Evolutionary conservation across 768 basidiomycete species (phyloP).

Genomic region (Mycena sanguinolenta): DNA sequence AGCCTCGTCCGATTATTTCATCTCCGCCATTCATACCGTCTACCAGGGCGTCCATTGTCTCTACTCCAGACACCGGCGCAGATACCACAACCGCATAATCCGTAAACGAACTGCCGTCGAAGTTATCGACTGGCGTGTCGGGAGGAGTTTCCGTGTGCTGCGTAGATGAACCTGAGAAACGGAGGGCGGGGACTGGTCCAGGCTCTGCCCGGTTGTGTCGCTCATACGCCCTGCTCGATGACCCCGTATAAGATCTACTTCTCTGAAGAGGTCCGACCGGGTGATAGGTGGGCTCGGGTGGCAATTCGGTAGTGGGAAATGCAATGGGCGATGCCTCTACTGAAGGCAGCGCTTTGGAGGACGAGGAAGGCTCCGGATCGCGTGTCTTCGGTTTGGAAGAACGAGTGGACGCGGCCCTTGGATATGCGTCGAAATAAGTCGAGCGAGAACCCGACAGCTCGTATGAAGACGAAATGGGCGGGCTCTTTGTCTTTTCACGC

Average conservation of each 20-base stretch:
- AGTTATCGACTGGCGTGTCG: conserved; percentile 72
- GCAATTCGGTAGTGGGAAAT: conserved; percentile 57
- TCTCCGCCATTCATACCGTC: conserved; percentile 90
- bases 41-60: conserved; percentile 90
- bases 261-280: conserved; percentile 51
- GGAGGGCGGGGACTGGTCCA: conserved; percentile 62
- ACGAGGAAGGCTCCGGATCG: conserved; percentile 40
- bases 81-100: conserved; percentile 78
- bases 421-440: conserved; percentile 64
- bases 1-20: conserved; percentile 57
- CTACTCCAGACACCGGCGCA: conserved; percentile 83
- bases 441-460: conserved; percentile 47
- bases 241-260: conserved; percentile 70
- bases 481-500: conserved; percentile 60
- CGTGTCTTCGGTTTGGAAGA: conserved; percentile 48
- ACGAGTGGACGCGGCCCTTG: conserved; percentile 52
- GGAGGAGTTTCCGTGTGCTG: conserved; percentile 80
- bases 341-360: conserved; percentile 42
- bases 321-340: conserved; percentile 50
- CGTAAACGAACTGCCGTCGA: conserved; percentile 56
- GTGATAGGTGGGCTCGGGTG: conserved; percentile 45
- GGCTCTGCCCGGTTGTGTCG: conserved; percentile 55
- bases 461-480: conserved; percentile 40
- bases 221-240: conserved; percentile 55
- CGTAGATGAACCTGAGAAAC: conserved; percentile 78